phyloP scores from a whole-genome alignment of 176 grass and related monocot species.

The Ananas comosus region DNA sequence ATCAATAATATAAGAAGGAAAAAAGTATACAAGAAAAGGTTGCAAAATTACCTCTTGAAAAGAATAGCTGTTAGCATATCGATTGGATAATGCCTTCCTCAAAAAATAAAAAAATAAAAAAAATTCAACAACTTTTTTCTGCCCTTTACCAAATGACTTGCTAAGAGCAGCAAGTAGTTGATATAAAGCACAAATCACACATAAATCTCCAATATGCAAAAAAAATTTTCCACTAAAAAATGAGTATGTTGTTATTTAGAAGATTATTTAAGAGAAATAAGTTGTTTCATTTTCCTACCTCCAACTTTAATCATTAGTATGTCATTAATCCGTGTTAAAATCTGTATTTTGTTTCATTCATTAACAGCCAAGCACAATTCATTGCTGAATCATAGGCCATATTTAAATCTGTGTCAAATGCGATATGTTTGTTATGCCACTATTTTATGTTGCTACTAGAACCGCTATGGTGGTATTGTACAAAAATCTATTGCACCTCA shows the following conservation, averaged over 20 bases:
- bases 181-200: slow-evolving; percentile 87
- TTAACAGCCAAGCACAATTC: neutral
- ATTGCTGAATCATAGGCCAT: neutral
- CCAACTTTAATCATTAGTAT: too few species aligned
- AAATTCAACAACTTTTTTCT: slow-evolving; percentile 71
- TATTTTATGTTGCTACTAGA: too few species aligned
- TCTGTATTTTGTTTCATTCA: neutral
- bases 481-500: neutral
- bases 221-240: too few species aligned
- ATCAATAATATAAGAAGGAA: neutral
- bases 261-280: too few species aligned
- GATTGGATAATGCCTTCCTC: slow-evolving; percentile 80
- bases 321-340: neutral
- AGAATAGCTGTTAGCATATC: slow-evolving; percentile 82
- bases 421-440: neutral
- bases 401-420: neutral
- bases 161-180: slow-evolving; percentile 65
- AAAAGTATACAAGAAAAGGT: slow-evolving; percentile 10
- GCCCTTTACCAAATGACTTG: slow-evolving; percentile 55
- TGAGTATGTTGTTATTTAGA: too few species aligned
- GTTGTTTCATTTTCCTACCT: too few species aligned
- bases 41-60: slow-evolving; percentile 75
- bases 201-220: slow-evolving; percentile 76
- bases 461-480: neutral
- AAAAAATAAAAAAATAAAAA: too few species aligned